Percentiles rank a stretch among this genome's conserved stretches.
phyloP scores from a whole-genome alignment of 306 rosid species.

The Quercus alba region DNA sequence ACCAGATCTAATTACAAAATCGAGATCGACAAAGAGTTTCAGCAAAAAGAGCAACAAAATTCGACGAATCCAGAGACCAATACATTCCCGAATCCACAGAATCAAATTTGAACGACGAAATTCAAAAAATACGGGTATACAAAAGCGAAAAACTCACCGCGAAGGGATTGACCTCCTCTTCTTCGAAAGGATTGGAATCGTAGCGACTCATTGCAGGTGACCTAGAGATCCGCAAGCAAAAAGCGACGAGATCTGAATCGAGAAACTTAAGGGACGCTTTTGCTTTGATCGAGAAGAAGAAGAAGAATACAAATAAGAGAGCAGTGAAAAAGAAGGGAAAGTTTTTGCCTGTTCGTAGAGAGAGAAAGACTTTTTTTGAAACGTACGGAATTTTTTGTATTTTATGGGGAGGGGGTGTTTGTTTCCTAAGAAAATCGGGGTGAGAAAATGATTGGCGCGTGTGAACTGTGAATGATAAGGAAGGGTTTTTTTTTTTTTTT shows the following conservation, averaged over 20 bases:
- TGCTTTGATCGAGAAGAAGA: background rate
- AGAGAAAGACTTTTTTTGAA: slow-evolving; percentile 2
- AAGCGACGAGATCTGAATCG: slow-evolving; percentile 10
- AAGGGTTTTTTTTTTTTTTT: background rate
- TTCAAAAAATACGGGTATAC: background rate
- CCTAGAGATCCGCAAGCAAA: slow-evolving; percentile 23
- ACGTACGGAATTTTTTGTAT: slow-evolving; percentile 18
- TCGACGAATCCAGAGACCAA: background rate
- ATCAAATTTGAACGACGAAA: background rate
- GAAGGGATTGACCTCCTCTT: slow-evolving; percentile 74
- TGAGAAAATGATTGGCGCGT: slow-evolving; percentile 19
- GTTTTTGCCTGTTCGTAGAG: background rate
- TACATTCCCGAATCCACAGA: slow-evolving; percentile 1
- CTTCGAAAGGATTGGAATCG: slow-evolving; percentile 73
- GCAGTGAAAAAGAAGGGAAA: background rate
- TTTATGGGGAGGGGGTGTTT: slow-evolving; percentile 14
- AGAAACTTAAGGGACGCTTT: background rate
- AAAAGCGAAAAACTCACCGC: slow-evolving; percentile 42
- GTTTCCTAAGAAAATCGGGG: slow-evolving; percentile 27
- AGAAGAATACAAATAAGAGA: background rate
- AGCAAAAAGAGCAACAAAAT: background rate
- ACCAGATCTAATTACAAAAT: slow-evolving; percentile 20
- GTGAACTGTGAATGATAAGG: background rate
- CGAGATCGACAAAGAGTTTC: slow-evolving; percentile 6
- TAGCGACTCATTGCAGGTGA: slow-evolving; percentile 54